Evolutionary conservation across 2,329 filamentous ascomycete genomes (phyloP), one percentile per base, ranked within the genome.

Genomic region (Plectosphaerella sp.): DNA sequence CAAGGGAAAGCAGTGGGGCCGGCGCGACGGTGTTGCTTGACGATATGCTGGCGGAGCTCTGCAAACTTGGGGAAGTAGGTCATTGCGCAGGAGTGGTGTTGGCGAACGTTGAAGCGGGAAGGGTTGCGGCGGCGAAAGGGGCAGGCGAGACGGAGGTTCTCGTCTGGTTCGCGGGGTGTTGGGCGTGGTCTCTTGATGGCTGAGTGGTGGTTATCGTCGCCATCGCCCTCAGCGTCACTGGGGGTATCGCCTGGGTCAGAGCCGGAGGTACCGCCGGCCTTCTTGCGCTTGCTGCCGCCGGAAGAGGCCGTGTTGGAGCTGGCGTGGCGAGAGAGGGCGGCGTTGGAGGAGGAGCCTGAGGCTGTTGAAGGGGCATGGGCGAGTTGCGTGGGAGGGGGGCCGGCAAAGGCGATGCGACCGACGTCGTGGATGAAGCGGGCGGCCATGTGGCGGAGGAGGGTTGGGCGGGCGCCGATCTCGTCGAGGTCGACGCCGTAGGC

Each of bases 41-140:
- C 68, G 16, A 73, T 73, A 48, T 73, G 71, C 51, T 73, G 71
- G 35, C 39, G 16, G 2, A 76, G 53, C 47, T 73, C 71, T 3
- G 68, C 63, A 47, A 75, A 69, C 6, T 72, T 72, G 7, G 64
- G 64, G 37, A 75, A 75, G 33, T 71, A 71, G 0, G 67, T 72
- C 64, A 71, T 72, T 15, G 73, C 72, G 54, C 73, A 76, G 18
- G 64, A 66, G 48, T 75, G 69, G 37, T 75, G 69, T 43, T 76
- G 73, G 4, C 73, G 65, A 43, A 76, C 69, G 36, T 76, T 76
- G 57, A 76, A 76, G 1, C 72, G 67, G 35, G 65, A 63, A 1
- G 73, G 72, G 42, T 76, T 75, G 12, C 73, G 64, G 57, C 73
- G 74, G 33, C 73, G 64, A 41, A 70, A 76, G 1, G 73, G 73